These are phyloP conservation scores for Colletotrichum sp. DNA, from an alignment of 2,329 filamentous ascomycete species.

Conservation along the genomic window DNA sequence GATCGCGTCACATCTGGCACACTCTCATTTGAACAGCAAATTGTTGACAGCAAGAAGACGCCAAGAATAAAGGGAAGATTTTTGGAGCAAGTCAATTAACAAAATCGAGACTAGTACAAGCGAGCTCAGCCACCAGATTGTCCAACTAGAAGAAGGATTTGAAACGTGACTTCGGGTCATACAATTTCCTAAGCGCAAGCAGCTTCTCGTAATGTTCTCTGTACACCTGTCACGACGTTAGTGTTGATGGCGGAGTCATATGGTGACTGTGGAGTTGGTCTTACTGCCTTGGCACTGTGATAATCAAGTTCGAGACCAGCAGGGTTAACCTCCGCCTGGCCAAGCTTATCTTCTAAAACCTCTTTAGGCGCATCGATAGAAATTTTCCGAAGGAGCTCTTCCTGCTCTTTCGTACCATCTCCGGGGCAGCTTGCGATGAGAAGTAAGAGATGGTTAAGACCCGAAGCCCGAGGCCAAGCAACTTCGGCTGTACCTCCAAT, in stretches of 20 bases:
- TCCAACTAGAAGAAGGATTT: neutral
- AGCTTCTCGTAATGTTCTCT: slow-evolving; percentile 1
- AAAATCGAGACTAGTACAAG: neutral
- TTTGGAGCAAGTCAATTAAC: neutral
- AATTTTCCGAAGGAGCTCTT: neutral
- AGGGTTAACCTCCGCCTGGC: neutral
- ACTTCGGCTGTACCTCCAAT: neutral
- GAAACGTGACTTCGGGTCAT: neutral
- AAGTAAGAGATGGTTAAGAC: neutral
- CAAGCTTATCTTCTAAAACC: neutral
- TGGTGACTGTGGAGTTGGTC: neutral
- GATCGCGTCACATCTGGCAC: neutral
- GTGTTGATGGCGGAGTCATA: neutral
- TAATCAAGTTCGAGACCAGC: slow-evolving; percentile 1
- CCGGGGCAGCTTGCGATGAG: slow-evolving; percentile 1
- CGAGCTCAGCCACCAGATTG: neutral
- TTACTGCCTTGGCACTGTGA: neutral
- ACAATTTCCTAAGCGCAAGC: neutral
- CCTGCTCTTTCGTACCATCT: neutral
- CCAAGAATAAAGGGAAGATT: neutral
- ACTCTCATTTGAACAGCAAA: neutral
- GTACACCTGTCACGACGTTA: neutral
- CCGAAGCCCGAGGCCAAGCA: neutral
- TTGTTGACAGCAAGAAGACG: neutral
- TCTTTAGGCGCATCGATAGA: neutral